These are phyloP conservation scores for Clitopilus hobsonii DNA, from an alignment of 768 basidiomycete genomes.

Conservation along the genomic window DNA sequence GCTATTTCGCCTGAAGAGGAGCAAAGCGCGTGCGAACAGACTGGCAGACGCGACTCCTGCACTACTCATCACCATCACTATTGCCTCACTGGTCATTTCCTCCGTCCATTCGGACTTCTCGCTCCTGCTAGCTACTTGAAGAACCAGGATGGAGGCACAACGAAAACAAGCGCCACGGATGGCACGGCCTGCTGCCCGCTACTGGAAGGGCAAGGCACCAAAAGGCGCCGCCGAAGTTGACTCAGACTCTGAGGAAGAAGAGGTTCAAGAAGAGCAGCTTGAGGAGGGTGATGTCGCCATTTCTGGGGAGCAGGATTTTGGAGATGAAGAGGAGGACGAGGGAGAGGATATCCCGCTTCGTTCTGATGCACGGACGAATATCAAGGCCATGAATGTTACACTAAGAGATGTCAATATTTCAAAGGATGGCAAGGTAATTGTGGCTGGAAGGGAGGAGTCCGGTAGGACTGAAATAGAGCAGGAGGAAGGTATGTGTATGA, in stretches of 20 bases:
- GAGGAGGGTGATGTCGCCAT: conserved; percentile 56
- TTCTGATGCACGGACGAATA: conserved; percentile 24
- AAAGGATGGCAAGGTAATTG: conserved; percentile 72
- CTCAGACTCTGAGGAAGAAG: conserved; percentile 66
- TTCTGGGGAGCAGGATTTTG: conserved; percentile 51
- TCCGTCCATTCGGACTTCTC: too few species aligned
- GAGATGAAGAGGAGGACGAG: conserved; percentile 38
- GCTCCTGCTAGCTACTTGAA: not conserved
- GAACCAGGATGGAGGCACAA: conserved; percentile 22
- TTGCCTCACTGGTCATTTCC: too few species aligned
- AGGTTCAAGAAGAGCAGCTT: conserved; percentile 24
- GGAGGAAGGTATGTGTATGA: conserved; percentile 27
- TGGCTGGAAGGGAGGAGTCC: conserved; percentile 75
- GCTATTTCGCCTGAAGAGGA: too few species aligned
- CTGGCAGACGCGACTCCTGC: too few species aligned
- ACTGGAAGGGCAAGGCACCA: conserved; percentile 88
- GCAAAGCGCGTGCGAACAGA: too few species aligned
- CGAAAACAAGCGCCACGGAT: conserved; percentile 76
- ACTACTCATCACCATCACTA: too few species aligned
- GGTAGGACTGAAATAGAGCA: conserved; percentile 66
- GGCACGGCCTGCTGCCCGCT: conserved; percentile 76
- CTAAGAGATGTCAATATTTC: conserved; percentile 81
- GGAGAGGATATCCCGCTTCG: conserved; percentile 38
- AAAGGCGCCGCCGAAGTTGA: conserved; percentile 59
- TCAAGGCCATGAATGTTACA: conserved; percentile 65